Percentiles rank a stretch among this genome's conserved stretches.
phyloP scores from a whole-genome alignment of 2,329 filamentous ascomycete genomes.

The Lachnellula subtilissima region DNA sequence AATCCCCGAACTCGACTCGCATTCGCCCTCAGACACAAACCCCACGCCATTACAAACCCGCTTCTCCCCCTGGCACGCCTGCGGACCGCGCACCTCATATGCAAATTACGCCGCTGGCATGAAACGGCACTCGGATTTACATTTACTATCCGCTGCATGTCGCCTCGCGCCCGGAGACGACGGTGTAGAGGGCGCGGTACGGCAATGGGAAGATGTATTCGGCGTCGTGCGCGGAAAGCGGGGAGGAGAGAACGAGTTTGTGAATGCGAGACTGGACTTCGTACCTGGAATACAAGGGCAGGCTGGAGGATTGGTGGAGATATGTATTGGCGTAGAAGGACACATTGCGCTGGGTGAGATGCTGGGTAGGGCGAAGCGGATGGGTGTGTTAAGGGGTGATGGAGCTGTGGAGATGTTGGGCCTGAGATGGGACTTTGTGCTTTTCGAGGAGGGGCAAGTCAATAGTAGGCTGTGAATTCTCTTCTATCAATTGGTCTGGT shows the following conservation, averaged over 20 bases:
- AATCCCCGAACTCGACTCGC: constrained; percentile 20
- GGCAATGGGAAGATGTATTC: constrained; percentile 39
- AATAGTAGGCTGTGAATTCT: neutral
- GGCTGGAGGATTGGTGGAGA: constrained; percentile 34
- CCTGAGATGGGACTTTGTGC: constrained; percentile 3
- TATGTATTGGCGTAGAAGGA: constrained; percentile 36
- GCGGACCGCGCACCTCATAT: constrained; percentile 32
- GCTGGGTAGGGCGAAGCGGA: constrained; percentile 4
- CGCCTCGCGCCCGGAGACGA: constrained; percentile 35
- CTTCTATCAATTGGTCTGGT: too few species aligned
- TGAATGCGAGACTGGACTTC: constrained; percentile 35
- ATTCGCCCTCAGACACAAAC: neutral
- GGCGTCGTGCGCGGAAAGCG: constrained; percentile 19
- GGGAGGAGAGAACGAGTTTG: constrained; percentile 27
- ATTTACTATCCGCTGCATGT: constrained; percentile 33
- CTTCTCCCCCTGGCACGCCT: constrained; percentile 43
- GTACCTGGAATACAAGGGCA: constrained; percentile 28
- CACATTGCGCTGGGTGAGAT: constrained; percentile 5
- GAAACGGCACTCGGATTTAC: constrained; percentile 33
- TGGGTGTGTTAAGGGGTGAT: constrained; percentile 2
- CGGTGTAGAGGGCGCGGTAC: constrained; percentile 33
- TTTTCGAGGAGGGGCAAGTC: neutral
- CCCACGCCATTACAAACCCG: constrained; percentile 34
- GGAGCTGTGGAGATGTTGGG: constrained; percentile 6
- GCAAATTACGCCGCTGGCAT: constrained; percentile 34